These are phyloP conservation scores for Tirmania nivea DNA, from an alignment of 495 filamentous ascomycete species.

Conservation along the genomic window DNA sequence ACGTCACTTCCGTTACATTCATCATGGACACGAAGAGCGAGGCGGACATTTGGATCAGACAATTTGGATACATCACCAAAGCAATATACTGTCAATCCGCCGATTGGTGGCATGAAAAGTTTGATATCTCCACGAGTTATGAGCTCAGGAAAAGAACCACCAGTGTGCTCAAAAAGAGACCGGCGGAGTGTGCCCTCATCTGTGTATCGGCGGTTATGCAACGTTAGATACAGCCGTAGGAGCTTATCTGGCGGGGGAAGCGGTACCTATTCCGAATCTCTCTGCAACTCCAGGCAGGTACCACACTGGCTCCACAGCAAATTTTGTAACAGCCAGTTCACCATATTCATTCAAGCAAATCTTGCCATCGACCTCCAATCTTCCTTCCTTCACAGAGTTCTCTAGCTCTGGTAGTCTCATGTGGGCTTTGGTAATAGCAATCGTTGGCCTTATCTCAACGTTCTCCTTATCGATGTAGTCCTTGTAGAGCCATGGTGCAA, in stretches of 20 bases:
- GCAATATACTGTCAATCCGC: conserved; percentile 87
- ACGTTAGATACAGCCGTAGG: no score
- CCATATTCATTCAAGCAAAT: conserved; percentile 66
- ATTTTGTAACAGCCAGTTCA: conserved; percentile 87
- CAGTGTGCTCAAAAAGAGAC: conserved; percentile 82
- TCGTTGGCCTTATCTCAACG: conserved; percentile 80
- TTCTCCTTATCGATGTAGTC: conserved; percentile 44
- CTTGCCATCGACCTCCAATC: conserved; percentile 57
- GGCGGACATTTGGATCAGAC: conserved; percentile 60
- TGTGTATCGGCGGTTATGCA: conserved; percentile 10
- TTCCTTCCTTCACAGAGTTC: conserved; percentile 56
- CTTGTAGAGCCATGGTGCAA: conserved; percentile 61
- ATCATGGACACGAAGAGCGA: conserved; percentile 85
- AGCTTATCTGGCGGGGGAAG: neutral
- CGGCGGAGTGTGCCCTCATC: conserved; percentile 74
- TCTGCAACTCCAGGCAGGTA: conserved; percentile 90
- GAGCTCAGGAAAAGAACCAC: conserved; percentile 31
- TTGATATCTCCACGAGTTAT: conserved; percentile 78
- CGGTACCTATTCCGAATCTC: conserved; percentile 66
- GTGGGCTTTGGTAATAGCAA: conserved; percentile 83
- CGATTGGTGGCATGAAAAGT: conserved; percentile 87
- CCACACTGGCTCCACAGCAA: conserved; percentile 91
- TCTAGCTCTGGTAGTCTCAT: conserved; percentile 93
- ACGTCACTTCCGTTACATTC: conserved; percentile 97
- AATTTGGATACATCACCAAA: conserved; percentile 90